Evolutionary conservation across 306 rosid genomes (phyloP).

Genomic region (Delonix regia): DNA sequence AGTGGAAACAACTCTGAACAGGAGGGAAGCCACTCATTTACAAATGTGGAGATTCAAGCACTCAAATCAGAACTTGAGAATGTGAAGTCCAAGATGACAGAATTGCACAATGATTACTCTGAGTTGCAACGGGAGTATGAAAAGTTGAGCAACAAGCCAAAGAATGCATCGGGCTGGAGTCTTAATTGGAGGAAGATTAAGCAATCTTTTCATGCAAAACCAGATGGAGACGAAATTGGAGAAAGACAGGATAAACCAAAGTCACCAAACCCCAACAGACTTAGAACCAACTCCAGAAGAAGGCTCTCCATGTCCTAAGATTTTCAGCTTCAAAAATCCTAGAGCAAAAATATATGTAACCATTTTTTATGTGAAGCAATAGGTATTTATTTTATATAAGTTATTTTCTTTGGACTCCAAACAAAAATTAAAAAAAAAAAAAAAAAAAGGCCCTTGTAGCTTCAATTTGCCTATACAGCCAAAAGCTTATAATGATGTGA

Average conservation of each 20-base stretch:
- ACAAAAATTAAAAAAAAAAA: not conserved
- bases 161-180: conserved; percentile 59
- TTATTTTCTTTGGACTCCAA: not conserved
- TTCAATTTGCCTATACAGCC: not conserved
- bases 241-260: conserved; percentile 39
- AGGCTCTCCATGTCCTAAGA: conserved; percentile 49
- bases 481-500: not conserved
- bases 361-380: not conserved
- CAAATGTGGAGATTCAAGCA: conserved; percentile 44
- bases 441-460: not conserved
- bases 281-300: conserved; percentile 45
- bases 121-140: conserved; percentile 77
- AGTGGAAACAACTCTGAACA: conserved; percentile 55
- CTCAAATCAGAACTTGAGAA: conserved; percentile 77
- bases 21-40: conserved; percentile 58
- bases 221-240: conserved; percentile 52
- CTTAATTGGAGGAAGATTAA: conserved; percentile 76
- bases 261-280: conserved; percentile 37
- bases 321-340: not conserved
- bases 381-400: not conserved
- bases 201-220: conserved; percentile 67
- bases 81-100: conserved; percentile 66
- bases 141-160: conserved; percentile 56
- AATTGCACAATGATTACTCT: conserved; percentile 73
- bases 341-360: not conserved